phyloP scores from a whole-genome alignment of 441 rosid genomes.

The Bruguiera hainesii region DNA sequence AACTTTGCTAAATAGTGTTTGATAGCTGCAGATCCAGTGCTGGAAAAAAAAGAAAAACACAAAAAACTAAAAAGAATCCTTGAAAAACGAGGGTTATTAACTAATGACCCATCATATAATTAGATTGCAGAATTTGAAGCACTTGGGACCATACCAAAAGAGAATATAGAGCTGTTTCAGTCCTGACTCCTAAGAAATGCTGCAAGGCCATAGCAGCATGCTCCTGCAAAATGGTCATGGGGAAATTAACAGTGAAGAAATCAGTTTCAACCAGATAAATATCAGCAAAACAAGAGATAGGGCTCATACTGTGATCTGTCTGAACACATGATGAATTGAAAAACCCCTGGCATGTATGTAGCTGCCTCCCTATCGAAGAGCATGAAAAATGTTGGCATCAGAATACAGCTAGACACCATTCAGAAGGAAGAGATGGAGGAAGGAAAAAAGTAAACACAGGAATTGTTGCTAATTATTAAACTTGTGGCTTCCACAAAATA shows the following conservation, averaged over 20 bases:
- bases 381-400: not conserved
- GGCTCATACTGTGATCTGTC: slow-evolving; percentile 62
- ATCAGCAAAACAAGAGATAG: slow-evolving; percentile 1
- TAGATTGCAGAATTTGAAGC: slow-evolving; percentile 13
- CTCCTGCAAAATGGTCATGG: slow-evolving; percentile 43
- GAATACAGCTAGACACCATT: slow-evolving; percentile 1
- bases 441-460: not conserved
- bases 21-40: slow-evolving; percentile 90
- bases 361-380: slow-evolving; percentile 71
- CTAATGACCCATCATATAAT: not conserved
- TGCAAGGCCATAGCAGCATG: slow-evolving; percentile 79
- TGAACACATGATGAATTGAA: slow-evolving; percentile 66
- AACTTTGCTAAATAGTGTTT: slow-evolving; percentile 56
- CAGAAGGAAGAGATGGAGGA: not conserved
- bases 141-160: slow-evolving; percentile 54
- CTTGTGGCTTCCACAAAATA: too few relatives aligned
- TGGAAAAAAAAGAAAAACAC: slow-evolving; percentile 24
- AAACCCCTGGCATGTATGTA: slow-evolving; percentile 76
- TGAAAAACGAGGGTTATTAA: slow-evolving; percentile 3
- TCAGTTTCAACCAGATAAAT: slow-evolving; percentile 8
- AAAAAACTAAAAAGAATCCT: not conserved
- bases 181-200: slow-evolving; percentile 56
- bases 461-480: not conserved
- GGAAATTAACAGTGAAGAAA: not conserved
- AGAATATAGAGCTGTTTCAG: slow-evolving; percentile 55